Conservation (phyloP, 805 yeast genomes). For the Saturnispora saitoi region DNA sequence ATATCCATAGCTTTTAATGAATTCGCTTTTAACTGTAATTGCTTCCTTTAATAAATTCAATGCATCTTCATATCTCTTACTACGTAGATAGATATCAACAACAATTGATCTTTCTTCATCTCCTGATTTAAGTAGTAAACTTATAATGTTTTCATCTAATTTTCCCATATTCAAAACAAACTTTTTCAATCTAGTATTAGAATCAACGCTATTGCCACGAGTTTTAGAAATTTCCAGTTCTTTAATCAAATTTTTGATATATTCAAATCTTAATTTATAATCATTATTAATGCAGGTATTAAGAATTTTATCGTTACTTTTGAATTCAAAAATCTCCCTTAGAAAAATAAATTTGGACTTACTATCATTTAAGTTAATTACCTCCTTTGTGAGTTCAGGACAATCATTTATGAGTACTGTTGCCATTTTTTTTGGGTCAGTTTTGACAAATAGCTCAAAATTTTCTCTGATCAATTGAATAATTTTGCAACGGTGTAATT, state of each 20-base stretch:
- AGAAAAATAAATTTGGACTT: conserved; percentile 29
- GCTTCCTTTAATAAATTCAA: conserved; percentile 21
- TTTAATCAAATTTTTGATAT: conserved; percentile 5
- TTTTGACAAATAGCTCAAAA: conserved; percentile 23
- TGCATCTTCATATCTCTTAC: conserved; percentile 23
- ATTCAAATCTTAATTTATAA: conserved; percentile 15
- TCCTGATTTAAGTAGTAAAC: conserved; percentile 20
- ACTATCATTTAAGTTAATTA: conserved; percentile 26
- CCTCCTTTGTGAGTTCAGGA: conserved; percentile 33
- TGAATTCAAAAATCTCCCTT: conserved; percentile 22
- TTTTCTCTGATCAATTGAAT: conserved; percentile 23
- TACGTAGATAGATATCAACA: conserved; percentile 25
- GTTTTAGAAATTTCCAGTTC: background rate
- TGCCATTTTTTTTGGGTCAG: conserved; percentile 32
- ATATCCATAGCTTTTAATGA: conserved; percentile 17
- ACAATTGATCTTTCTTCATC: conserved; percentile 26
- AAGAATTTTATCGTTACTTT: conserved; percentile 11
- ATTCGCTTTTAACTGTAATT: conserved; percentile 13
- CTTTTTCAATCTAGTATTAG: conserved; percentile 2
- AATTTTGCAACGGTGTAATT: conserved; percentile 18
- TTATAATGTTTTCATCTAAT: conserved; percentile 14
- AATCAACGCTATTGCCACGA: background rate
- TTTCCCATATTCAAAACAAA: conserved; percentile 16
- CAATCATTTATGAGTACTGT: conserved; percentile 28
- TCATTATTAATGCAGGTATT: conserved; percentile 25